A percentile compares a stretch with the other conserved stretches of the same genome.
Conservation (phyloP, 306 rosid genomes). For the Prunus davidiana region DNA sequence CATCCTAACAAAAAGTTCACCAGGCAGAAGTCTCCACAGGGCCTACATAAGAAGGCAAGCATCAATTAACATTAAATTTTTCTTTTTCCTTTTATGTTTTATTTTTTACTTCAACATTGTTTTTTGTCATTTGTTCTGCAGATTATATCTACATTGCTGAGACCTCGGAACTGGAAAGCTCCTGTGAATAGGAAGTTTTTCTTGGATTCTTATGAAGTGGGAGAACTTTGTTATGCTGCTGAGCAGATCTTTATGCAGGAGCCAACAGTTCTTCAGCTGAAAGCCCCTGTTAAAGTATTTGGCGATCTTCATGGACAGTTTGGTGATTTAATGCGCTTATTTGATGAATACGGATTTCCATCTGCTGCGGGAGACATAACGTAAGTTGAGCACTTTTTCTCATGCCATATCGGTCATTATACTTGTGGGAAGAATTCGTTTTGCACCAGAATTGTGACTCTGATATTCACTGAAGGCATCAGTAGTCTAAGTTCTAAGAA, state of each 20-base stretch:
- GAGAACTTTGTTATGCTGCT: conserved; percentile 98
- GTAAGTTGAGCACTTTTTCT: conserved; percentile 48
- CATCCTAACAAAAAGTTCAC: conserved; percentile 75
- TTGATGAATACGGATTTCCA: conserved; percentile 99
- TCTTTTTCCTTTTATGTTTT: conserved; percentile 2
- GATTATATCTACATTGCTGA: conserved; percentile 80
- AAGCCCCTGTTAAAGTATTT: conserved; percentile 95
- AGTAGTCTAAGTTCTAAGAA: not conserved
- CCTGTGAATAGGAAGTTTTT: conserved; percentile 89
- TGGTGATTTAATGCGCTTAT: conserved; percentile 98
- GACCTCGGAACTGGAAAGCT: conserved; percentile 98
- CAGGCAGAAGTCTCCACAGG: conserved; percentile 97
- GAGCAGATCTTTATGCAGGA: conserved; percentile 99
- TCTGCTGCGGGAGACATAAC: conserved; percentile 98
- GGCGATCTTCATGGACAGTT: conserved; percentile 99
- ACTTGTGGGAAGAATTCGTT: not conserved
- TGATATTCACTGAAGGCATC: not conserved
- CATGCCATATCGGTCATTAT: conserved; percentile 11
- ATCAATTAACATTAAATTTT: conserved; percentile 16
- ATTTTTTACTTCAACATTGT: conserved; percentile 17
- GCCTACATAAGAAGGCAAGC: conserved; percentile 90
- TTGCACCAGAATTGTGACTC: not conserved
- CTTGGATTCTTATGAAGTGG: conserved; percentile 99
- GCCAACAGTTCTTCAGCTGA: conserved; percentile 94
- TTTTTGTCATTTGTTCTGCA: conserved; percentile 30